Conservation (phyloP, 176 grass and related monocot species). For the Cymbopogon citratus region DNA sequence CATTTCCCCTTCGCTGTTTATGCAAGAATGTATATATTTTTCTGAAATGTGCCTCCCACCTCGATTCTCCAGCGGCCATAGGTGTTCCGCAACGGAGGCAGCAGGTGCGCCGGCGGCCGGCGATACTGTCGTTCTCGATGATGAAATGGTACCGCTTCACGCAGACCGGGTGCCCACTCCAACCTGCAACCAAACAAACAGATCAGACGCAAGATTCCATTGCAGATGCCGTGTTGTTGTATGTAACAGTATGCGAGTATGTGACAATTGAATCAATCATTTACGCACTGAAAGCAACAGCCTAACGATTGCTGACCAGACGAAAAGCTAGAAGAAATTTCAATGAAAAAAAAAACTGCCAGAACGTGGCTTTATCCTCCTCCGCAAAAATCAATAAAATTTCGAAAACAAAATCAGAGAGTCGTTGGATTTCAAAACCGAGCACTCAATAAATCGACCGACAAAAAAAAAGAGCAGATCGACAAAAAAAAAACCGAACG, state of each 20-base stretch:
- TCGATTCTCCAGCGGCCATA: constrained; percentile 61
- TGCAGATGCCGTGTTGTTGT: not conserved
- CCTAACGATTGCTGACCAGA: not conserved
- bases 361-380: not conserved
- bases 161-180: constrained; percentile 92
- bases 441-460: not conserved
- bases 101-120: constrained; percentile 43
- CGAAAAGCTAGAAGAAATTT: not conserved
- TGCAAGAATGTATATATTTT: not conserved
- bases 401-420: not conserved
- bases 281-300: constrained; percentile 25
- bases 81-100: constrained; percentile 73
- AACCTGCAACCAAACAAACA: constrained; percentile 55
- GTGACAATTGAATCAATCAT: not conserved
- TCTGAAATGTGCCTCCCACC: constrained; percentile 45
- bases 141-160: constrained; percentile 97
- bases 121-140: constrained; percentile 69
- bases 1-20: not conserved
- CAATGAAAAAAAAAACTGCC: not conserved
- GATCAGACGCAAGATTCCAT: constrained; percentile 23
- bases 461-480: not conserved
- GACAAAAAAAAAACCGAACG: not conserved
- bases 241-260: constrained; percentile 3
- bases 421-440: not conserved
- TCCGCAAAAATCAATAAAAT: not conserved